A percentile compares a stretch with the other conserved stretches of the same genome.
phyloP scores from a whole-genome alignment of 495 filamentous ascomycete genomes.

The Ascodesmis nigricans region DNA sequence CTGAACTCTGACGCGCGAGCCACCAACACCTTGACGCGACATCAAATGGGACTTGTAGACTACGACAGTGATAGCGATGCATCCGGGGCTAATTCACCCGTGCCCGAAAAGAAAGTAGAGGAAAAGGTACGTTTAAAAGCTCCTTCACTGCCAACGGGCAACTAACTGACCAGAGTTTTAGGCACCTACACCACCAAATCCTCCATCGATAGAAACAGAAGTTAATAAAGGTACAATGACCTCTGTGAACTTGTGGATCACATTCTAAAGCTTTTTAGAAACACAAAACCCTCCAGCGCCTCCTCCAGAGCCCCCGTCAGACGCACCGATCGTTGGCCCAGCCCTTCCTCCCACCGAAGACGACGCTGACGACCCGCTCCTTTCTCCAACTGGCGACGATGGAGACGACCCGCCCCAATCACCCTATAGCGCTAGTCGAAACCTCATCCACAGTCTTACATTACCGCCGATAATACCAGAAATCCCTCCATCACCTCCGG shows the following conservation, averaged over 20 bases:
- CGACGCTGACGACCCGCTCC: background rate
- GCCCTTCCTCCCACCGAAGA: conserved; percentile 9
- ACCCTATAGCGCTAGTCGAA: conserved; percentile 44
- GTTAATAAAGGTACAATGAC: too few relatives aligned
- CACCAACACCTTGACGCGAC: conserved; percentile 1
- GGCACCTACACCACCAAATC: too few relatives aligned
- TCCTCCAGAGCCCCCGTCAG: too few relatives aligned
- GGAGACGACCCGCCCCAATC: conserved; percentile 30
- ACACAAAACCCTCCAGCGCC: background rate
- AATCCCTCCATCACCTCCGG: conserved; percentile 70
- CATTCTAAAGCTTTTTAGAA: background rate
- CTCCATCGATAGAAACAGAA: conserved; percentile 1
- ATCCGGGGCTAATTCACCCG: too few relatives aligned
- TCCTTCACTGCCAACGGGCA: too few relatives aligned
- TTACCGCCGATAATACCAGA: conserved; percentile 40
- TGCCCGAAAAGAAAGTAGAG: too few relatives aligned
- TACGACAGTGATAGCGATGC: conserved; percentile 21
- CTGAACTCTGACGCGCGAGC: too few relatives aligned
- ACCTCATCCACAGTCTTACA: conserved; percentile 55
- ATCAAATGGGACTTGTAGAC: conserved; percentile 16
- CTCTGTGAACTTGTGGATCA: too few relatives aligned
- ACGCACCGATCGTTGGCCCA: conserved; percentile 14
- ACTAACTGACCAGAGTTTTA: too few relatives aligned
- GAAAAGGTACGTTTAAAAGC: conserved; percentile 14
- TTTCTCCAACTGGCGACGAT: background rate